Conservation (phyloP, 2,329 filamentous ascomycete species). For the Cryphonectria nitschkei region DNA sequence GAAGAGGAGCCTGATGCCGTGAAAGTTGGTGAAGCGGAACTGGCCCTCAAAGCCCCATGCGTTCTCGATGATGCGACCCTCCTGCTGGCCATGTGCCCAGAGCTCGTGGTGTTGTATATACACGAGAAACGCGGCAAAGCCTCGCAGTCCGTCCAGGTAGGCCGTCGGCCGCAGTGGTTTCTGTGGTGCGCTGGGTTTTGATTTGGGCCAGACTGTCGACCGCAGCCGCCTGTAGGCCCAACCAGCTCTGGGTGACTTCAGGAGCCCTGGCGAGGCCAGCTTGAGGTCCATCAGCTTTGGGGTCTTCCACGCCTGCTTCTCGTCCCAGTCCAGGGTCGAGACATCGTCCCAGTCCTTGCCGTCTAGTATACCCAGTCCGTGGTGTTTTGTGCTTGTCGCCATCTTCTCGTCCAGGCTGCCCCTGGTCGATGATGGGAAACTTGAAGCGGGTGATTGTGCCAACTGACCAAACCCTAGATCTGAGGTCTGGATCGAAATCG, state of each 20-base stretch:
- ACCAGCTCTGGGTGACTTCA: slow-evolving; percentile 19
- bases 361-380: slow-evolving; percentile 38
- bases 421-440: slow-evolving; percentile 10
- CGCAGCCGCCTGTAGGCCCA: slow-evolving; percentile 25
- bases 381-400: slow-evolving; percentile 35
- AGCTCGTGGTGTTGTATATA: slow-evolving; percentile 65
- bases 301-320: slow-evolving; percentile 33
- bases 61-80: slow-evolving; percentile 52
- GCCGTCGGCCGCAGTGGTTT: slow-evolving; percentile 53
- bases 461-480: slow-evolving; percentile 21
- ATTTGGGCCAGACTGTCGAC: slow-evolving; percentile 26
- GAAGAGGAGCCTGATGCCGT: slow-evolving; percentile 62
- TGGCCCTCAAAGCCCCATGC: slow-evolving; percentile 54
- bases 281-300: slow-evolving; percentile 34
- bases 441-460: slow-evolving; percentile 24
- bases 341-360: slow-evolving; percentile 41
- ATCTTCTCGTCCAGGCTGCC: slow-evolving; percentile 34
- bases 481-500: slow-evolving; percentile 23
- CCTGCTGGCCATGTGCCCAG: slow-evolving; percentile 54
- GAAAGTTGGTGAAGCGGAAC: slow-evolving; percentile 56
- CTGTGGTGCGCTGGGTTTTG: slow-evolving; percentile 17
- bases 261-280: slow-evolving; percentile 27
- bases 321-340: slow-evolving; percentile 32
- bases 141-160: slow-evolving; percentile 68
- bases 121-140: slow-evolving; percentile 69